Conservation (phyloP, 169 alveolate genomes). For the Neospora caninum region DNA sequence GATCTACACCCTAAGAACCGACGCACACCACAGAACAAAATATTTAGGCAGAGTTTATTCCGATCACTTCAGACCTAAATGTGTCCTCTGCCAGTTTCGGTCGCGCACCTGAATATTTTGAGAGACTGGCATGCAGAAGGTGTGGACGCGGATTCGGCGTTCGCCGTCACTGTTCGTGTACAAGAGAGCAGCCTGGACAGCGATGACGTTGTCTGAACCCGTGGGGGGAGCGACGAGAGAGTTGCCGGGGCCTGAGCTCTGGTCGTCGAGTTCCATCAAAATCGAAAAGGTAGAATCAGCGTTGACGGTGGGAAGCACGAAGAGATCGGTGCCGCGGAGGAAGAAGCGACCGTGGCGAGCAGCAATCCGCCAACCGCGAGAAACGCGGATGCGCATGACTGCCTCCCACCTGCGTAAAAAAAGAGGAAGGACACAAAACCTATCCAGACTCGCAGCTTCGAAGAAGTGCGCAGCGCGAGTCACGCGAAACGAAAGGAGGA, state of each 20-base stretch:
- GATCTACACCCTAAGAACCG: too few species aligned
- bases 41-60: too few species aligned
- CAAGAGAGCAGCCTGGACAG: constrained; percentile 95
- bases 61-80: too few species aligned
- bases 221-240: neutral
- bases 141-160: constrained; percentile 97
- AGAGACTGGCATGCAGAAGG: constrained; percentile 92
- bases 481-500: neutral
- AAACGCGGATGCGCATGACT: constrained; percentile 95
- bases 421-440: neutral
- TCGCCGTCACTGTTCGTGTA: constrained; percentile 97
- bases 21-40: too few species aligned
- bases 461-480: neutral
- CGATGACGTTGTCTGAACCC: constrained; percentile 82
- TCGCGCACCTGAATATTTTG: constrained; percentile 77
- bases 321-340: constrained; percentile 89
- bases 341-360: constrained; percentile 93
- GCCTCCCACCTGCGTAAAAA: constrained; percentile 94
- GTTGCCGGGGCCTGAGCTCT: constrained; percentile 43
- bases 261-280: constrained; percentile 85
- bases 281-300: constrained; percentile 89
- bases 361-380: constrained; percentile 94
- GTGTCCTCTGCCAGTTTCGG: too few species aligned
- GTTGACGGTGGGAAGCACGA: constrained; percentile 92
- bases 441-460: neutral